Base-by-base conservation (phyloP, 2,329 filamentous ascomycete species). In the Scedosporium dehoogii region DNA sequence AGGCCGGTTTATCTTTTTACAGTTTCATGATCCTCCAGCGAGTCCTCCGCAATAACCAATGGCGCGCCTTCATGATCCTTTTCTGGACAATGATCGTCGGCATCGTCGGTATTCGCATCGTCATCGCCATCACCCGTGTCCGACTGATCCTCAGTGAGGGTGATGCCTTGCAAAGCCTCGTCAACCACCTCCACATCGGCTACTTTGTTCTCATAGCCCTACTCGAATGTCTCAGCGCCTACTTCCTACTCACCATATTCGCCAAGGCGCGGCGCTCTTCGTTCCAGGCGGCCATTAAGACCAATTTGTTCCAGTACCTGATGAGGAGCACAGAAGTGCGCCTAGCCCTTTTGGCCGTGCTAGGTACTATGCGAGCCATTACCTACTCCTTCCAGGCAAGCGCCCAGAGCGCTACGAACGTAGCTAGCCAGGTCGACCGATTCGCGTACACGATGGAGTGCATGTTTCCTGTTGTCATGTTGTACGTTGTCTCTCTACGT, bases 61-160 rank as follows among this genome's bases (percentile, higher is more conserved):
- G 72, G 64, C 70, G 74, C 1, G 71, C 80, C 3, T 84, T 84
- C 63, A 75, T 79, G 46, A 69, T 70, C 3, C 76, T 86, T 4
- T 82, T 86, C 66, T 86, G 84, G 65, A 79, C 78, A 3, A 82
- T 87, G 65, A 72, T 87, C 42, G 72, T 78, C 1, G 73, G 83
- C 9, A 81, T 85, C 44, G 69, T 73, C 1, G 71, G 78, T 0
- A 77, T 85, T 46, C 79, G 83, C 56, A 67, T 78, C 9, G 65
- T 68, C 14, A 77, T 78, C 48, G 68, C 73, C 12, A 66, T 69
- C 3, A 66, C 69, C 1, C 68, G 76, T 27, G 67, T 71, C 2
- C 66, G 65, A 6, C 69, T 69, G 44, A 71, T 77, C 7, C 16
- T 74, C 1, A 64, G 66, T 6, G 67, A 63, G 1, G 64, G 66